Conservation (phyloP, 441 rosid species). For the Populus tomentosa region DNA sequence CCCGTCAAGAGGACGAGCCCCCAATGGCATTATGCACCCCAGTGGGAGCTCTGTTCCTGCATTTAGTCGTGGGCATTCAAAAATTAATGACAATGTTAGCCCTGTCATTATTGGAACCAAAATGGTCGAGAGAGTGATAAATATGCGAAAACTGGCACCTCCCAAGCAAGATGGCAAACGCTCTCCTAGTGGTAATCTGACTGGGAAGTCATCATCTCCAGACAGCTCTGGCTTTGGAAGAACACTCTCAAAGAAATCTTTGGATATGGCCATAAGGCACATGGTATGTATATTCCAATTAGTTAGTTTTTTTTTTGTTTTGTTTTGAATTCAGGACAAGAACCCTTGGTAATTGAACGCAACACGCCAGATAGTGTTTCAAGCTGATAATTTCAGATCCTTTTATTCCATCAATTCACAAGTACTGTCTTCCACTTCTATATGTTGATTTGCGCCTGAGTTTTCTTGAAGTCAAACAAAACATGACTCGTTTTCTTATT, state of each 20-base stretch:
- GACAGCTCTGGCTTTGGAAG: constrained; percentile 94
- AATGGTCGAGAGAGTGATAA: constrained; percentile 96
- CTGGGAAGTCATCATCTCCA: constrained; percentile 84
- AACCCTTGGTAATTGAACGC: not conserved
- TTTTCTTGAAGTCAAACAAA: not conserved
- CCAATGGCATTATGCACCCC: constrained; percentile 47
- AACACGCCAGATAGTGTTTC: not conserved
- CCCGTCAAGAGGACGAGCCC: constrained; percentile 81
- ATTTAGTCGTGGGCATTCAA: constrained; percentile 51
- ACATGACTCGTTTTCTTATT: not conserved
- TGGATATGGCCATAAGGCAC: constrained; percentile 98
- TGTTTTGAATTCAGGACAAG: not conserved
- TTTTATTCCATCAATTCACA: not conserved
- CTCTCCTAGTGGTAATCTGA: constrained; percentile 67
- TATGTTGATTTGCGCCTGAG: not conserved
- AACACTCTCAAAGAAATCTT: constrained; percentile 90
- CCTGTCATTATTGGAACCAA: constrained; percentile 81
- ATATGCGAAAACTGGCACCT: constrained; percentile 87
- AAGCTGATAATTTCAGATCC: not conserved
- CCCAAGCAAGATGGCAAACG: constrained; percentile 75
- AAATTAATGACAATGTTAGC: constrained; percentile 66
- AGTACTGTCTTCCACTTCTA: not conserved
- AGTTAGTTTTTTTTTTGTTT: not conserved
- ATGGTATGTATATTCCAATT: constrained; percentile 53
- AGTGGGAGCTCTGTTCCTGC: constrained; percentile 98